Conservation (phyloP, 495 filamentous ascomycete genomes). For the Stereocaulon alpinum region DNA sequence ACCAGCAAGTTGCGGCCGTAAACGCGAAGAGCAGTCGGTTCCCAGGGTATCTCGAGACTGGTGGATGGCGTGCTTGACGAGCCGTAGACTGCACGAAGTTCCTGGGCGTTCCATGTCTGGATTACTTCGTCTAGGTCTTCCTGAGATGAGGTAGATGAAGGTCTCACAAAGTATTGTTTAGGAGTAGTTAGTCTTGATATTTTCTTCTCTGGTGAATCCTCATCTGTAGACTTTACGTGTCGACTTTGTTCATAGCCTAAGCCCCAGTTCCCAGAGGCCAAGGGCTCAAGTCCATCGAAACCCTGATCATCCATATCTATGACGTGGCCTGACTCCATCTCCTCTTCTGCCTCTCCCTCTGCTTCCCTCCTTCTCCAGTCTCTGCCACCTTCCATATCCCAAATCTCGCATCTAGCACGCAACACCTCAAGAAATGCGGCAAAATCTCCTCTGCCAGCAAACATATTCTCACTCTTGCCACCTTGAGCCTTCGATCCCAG, state of each 20-base stretch:
- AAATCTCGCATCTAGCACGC: slow-evolving; percentile 58
- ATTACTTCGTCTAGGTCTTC: not conserved
- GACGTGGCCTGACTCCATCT: slow-evolving; percentile 2
- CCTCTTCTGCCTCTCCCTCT: slow-evolving; percentile 16
- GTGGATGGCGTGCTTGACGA: not conserved
- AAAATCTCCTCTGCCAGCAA: slow-evolving; percentile 51
- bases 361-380: slow-evolving; percentile 53
- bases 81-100: not conserved
- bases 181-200: slow-evolving; percentile 1
- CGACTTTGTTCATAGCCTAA: slow-evolving; percentile 21
- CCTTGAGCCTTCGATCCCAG: slow-evolving; percentile 28
- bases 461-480: slow-evolving; percentile 28
- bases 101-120: slow-evolving; percentile 8
- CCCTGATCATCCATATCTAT: not conserved
- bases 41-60: slow-evolving; percentile 29
- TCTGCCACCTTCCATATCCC: slow-evolving; percentile 55
- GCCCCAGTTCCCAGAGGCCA: slow-evolving; percentile 15
- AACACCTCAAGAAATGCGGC: slow-evolving; percentile 55
- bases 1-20: slow-evolving; percentile 50
- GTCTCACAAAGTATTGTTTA: slow-evolving; percentile 6
- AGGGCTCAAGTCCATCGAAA: slow-evolving; percentile 15
- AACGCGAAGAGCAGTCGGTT: slow-evolving; percentile 39
- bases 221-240: slow-evolving; percentile 1
- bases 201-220: not conserved
- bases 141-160: not conserved